Base-by-base conservation (phyloP, 225 moss, liverwort and hornwort species). In the Physcomitrellopsis africana region DNA sequence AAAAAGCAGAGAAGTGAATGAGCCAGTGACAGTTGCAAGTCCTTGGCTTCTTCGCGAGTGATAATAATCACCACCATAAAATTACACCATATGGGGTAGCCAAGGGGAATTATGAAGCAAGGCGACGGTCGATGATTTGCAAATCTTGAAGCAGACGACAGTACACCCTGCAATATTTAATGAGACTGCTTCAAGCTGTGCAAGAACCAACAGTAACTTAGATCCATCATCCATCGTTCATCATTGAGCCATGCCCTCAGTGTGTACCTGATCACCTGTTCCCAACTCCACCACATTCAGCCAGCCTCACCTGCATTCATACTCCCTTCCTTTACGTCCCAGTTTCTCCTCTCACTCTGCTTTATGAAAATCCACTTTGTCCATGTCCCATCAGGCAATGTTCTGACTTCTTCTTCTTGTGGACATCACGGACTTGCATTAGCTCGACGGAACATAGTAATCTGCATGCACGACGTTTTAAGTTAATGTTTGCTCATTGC, bases 141-240 rank as follows among this genome's bases (percentile, higher is more conserved):
- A 81, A 76, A 76, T 76, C 81, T 80, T 57, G 43, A 72, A 43
- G n/a, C 71, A 72, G 76, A 47, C 72, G 23, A 75, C 47, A 24
- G 72, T 72, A 72, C 76, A 11, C 14, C 32, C 32, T 37, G 32
- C 32, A 7, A 37, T 24, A 53, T 46, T 15, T 23, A 3, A 64
- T 67, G 60, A 47, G n/a, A 72, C 61, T 16, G 23, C 44, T 14
- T 32, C 18, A 14, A 20, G 7, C 68, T 46, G 42, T 46, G 42
- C 37, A 14, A 12, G 43, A 0, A 5, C 9, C 18, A 32, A 0
- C n/a, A 54, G 65, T 9, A 37, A 37, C 32, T 37, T 37, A 47
- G 72, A 18, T 37, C 24, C 60, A 81, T 76, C 32, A 37, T 37
- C 32, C 29, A 2, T 29, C 29, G 29, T 29, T 29, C 29, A 29